Conservation (phyloP, 2,329 filamentous ascomycete genomes). For the Talaromyces sp. region DNA sequence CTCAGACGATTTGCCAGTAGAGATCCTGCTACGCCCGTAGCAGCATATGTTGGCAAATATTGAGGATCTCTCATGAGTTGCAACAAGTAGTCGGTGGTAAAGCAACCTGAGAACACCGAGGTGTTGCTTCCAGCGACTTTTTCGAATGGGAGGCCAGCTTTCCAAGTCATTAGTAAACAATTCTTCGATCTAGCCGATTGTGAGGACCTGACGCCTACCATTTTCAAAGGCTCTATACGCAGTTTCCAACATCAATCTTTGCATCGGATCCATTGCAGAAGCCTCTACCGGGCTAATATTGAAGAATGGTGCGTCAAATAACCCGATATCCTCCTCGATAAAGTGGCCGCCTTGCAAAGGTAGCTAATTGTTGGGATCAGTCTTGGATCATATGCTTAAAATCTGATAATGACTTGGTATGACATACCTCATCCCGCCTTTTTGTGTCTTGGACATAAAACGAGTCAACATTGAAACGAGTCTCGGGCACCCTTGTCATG, state of each 20-base stretch:
- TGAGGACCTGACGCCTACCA: not conserved
- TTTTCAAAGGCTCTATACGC: slow-evolving; percentile 26
- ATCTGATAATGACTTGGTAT: not conserved
- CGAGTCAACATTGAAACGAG: slow-evolving; percentile 3
- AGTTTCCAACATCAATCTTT: slow-evolving; percentile 26
- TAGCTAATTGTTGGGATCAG: not conserved
- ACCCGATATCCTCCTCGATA: slow-evolving; percentile 21
- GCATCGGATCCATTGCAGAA: slow-evolving; percentile 21
- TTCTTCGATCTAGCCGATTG: not conserved
- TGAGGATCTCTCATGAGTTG: slow-evolving; percentile 23
- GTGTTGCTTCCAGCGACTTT: slow-evolving; percentile 23
- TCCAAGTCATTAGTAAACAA: not conserved
- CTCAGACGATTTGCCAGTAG: slow-evolving; percentile 30
- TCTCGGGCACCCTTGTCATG: slow-evolving; percentile 5
- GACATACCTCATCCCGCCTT: not conserved
- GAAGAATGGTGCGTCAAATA: slow-evolving; percentile 32
- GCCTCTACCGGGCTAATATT: slow-evolving; percentile 24
- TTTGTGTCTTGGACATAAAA: not conserved
- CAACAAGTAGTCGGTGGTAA: slow-evolving; percentile 21
- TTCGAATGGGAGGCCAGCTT: slow-evolving; percentile 23
- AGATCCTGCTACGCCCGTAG: slow-evolving; percentile 20
- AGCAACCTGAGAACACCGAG: slow-evolving; percentile 22
- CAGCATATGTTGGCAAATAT: slow-evolving; percentile 20
- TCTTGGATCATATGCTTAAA: not conserved
- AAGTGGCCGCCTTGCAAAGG: not conserved